A percentile compares a stretch with the other conserved stretches of the same genome.
Conservation (phyloP, 495 filamentous ascomycete genomes). For the Penicillium flavigenum region DNA sequence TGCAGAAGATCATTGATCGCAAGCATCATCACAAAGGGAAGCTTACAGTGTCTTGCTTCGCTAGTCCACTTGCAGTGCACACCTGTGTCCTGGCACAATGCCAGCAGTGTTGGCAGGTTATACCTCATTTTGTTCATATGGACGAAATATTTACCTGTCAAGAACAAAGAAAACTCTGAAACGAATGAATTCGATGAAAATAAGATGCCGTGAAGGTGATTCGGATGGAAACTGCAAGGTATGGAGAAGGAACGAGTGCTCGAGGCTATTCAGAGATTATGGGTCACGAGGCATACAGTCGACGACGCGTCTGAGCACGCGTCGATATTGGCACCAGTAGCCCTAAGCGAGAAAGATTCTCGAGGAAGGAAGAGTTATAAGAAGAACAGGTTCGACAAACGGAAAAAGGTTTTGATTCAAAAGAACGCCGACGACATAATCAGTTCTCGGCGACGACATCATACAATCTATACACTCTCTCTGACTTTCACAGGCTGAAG, state of each 20-base stretch:
- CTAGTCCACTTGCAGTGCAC: slow-evolving; percentile 31
- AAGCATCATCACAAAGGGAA: neutral
- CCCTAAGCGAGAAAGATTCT: neutral
- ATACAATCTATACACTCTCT: slow-evolving; percentile 35
- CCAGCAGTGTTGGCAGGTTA: slow-evolving; percentile 40
- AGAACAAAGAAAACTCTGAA: neutral
- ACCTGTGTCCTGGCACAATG: slow-evolving; percentile 30
- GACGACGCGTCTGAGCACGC: neutral
- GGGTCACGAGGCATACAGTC: neutral
- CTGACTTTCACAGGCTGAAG: slow-evolving; percentile 33
- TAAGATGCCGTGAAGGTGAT: neutral
- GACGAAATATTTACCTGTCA: slow-evolving; percentile 10
- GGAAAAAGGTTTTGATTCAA: neutral
- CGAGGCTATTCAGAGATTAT: neutral
- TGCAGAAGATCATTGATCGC: neutral
- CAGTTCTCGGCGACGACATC: slow-evolving; percentile 18
- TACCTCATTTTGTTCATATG: slow-evolving; percentile 36
- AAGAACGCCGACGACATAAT: slow-evolving; percentile 1
- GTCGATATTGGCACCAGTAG: too few species aligned
- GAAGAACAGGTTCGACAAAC: neutral
- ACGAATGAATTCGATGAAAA: neutral
- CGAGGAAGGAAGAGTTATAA: neutral
- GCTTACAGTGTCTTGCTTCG: slow-evolving; percentile 25
- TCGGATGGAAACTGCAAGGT: neutral
- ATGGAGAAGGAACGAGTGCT: neutral